Evolutionary conservation across 371 early-diverging fungal genomes (phyloP), one percentile per base, ranked within the genome.

Genomic region (Basidiobolus meristosporus): DNA sequence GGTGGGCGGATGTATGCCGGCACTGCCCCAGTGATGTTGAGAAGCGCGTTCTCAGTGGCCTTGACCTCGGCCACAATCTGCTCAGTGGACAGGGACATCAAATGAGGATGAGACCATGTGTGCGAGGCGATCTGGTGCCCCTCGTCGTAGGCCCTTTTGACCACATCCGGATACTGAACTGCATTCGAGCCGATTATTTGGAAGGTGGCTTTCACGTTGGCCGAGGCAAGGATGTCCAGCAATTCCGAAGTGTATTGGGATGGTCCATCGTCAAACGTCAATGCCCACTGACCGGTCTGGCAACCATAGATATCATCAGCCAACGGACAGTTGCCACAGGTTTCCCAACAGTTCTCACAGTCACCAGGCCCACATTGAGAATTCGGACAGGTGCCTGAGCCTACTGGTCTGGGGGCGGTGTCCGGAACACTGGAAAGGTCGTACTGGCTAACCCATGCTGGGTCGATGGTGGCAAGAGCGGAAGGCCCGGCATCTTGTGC

Each of bases 181-280:
- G 39, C 20, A 16, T 44, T 56, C 11, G 39, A 39, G 9, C 77
- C 80, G 40, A 73, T 60, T n/a, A 77, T 55, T 50, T 75, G 78
- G 44, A 77, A 78, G 0, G 81, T 78, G 7, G 63, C 74, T 36
- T 65, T 71, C 38, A 71, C 48, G 20, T 61, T 46, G 22, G 55
- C 38, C 14, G 50, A 38, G 11, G 59, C 60, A 20, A 78, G 46
- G 22, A 60, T 48, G 21, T 57, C 50, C 15, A 81, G 39, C 3
- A 77, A 39, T 3, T 52, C n/a, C 48, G 2, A 39, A 41, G 12
- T 26, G 26, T 26, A 26, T 3, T 42, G 22, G 0, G 52, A 50
- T 4, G 52, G 55, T 0, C 58, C 58, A 40, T 57, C 58, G 45
- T 78, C 79, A 47, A 70, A 72, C 2, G 70, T 66, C 7, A 53